A percentile compares a stretch with the other conserved stretches of the same genome.
These are phyloP conservation scores for Colletotrichum melonis DNA, from an alignment of 2,329 filamentous ascomycete species.

Conservation along the genomic window DNA sequence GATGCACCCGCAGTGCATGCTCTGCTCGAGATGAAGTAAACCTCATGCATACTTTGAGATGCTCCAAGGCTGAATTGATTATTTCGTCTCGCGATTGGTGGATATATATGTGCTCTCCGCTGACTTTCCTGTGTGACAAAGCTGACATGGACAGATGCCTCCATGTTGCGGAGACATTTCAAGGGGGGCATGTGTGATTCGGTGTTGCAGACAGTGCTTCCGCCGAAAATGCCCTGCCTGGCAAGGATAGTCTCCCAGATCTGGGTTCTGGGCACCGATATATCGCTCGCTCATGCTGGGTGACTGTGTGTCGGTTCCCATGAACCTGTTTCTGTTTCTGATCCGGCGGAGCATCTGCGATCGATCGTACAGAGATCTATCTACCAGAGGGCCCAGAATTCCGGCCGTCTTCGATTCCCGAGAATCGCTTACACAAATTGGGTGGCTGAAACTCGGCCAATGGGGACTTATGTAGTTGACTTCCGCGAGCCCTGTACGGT, in stretches of 20 bases:
- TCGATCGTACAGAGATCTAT: slow-evolving; percentile 27
- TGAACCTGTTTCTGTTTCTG: slow-evolving; percentile 20
- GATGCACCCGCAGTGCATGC: background rate
- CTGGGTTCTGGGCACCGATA: background rate
- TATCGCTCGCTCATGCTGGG: background rate
- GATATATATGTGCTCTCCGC: background rate
- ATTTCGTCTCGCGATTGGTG: slow-evolving; percentile 16
- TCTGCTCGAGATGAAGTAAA: background rate
- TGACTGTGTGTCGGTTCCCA: background rate
- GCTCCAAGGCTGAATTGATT: background rate
- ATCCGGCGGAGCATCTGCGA: slow-evolving; percentile 18
- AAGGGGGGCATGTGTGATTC: background rate
- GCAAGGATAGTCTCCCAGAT: background rate
- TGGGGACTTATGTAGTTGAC: background rate
- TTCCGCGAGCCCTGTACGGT: background rate
- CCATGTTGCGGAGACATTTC: background rate
- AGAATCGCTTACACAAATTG: slow-evolving; percentile 28
- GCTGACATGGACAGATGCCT: background rate
- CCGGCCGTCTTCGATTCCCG: slow-evolving; percentile 3
- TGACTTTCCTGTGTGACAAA: background rate
- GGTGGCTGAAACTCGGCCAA: slow-evolving; percentile 27
- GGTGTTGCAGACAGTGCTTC: background rate
- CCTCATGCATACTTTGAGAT: no score
- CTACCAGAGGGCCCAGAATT: no score
- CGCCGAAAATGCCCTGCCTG: background rate